These are phyloP conservation scores for Primulina huaijiensis DNA, from an alignment of 257 asterid genomes.

Conservation along the genomic window DNA sequence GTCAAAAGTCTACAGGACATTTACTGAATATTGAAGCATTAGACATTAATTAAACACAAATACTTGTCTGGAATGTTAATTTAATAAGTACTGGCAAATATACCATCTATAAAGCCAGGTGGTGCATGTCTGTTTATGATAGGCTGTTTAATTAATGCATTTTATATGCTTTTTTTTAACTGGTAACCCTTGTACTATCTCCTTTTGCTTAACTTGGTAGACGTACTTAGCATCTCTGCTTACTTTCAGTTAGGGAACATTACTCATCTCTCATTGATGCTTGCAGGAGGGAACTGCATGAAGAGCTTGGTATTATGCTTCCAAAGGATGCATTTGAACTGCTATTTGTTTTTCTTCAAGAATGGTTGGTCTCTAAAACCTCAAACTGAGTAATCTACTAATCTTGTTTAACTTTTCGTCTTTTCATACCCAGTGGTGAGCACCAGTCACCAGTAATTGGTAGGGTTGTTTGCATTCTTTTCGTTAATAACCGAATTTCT, in stretches of 20 bases:
- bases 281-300: slow-evolving; percentile 92
- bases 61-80: not conserved
- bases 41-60: not conserved
- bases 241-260: slow-evolving; percentile 18
- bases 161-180: not conserved
- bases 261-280: slow-evolving; percentile 23
- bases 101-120: not conserved
- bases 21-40: slow-evolving; percentile 7
- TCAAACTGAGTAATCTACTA: slow-evolving; percentile 24
- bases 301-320: slow-evolving; percentile 87
- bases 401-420: slow-evolving; percentile 20
- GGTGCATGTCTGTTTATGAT: slow-evolving; percentile 5
- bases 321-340: slow-evolving; percentile 91
- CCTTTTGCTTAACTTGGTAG: not conserved
- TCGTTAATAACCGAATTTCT: not conserved
- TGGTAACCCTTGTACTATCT: not conserved
- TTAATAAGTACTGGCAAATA: slow-evolving; percentile 3
- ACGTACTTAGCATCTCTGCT: slow-evolving; percentile 4
- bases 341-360: slow-evolving; percentile 70
- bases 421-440: slow-evolving; percentile 3
- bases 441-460: slow-evolving; percentile 9
- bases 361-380: slow-evolving; percentile 58
- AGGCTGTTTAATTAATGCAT: slow-evolving; percentile 2
- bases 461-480: not conserved
- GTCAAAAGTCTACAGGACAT: not conserved